phyloP scores from a whole-genome alignment of 345 rosid genomes.

The Salix caprea region DNA sequence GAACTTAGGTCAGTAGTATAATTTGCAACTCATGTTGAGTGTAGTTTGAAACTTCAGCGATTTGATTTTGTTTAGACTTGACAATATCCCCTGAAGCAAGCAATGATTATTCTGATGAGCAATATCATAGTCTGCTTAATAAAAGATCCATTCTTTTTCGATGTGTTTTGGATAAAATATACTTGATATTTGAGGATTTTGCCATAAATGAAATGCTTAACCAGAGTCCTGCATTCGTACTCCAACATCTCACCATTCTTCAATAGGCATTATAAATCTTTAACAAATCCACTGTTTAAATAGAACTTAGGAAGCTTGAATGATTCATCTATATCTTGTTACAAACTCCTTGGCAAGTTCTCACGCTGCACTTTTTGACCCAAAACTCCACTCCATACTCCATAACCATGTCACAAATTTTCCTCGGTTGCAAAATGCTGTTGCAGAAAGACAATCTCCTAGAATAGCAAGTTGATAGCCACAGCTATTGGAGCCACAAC shows the following conservation, averaged over 20 bases:
- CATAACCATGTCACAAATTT: too few species aligned
- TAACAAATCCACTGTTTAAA: background rate
- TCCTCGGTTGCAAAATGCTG: too few species aligned
- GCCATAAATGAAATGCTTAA: background rate
- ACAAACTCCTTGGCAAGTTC: too few species aligned
- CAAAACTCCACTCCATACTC: too few species aligned
- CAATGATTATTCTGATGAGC: background rate
- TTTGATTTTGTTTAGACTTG: background rate
- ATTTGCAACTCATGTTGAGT: background rate
- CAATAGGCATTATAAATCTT: background rate
- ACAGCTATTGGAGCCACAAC: too few species aligned
- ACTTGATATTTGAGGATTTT: background rate
- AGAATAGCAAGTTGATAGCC: too few species aligned
- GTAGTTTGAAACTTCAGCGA: background rate
- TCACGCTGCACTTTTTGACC: too few species aligned
- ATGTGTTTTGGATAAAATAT: background rate
- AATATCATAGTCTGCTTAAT: background rate
- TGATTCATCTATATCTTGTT: too few species aligned
- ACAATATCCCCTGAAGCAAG: background rate
- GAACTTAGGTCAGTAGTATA: slow-evolving; percentile 58
- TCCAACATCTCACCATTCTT: background rate
- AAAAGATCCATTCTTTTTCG: background rate
- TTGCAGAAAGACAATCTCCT: too few species aligned
- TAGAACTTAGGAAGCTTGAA: background rate
- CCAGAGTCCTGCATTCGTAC: background rate